Evolutionary conservation across 139 green algal genomes (phyloP).

Genomic region (Zygnema circumcarinatum): DNA sequence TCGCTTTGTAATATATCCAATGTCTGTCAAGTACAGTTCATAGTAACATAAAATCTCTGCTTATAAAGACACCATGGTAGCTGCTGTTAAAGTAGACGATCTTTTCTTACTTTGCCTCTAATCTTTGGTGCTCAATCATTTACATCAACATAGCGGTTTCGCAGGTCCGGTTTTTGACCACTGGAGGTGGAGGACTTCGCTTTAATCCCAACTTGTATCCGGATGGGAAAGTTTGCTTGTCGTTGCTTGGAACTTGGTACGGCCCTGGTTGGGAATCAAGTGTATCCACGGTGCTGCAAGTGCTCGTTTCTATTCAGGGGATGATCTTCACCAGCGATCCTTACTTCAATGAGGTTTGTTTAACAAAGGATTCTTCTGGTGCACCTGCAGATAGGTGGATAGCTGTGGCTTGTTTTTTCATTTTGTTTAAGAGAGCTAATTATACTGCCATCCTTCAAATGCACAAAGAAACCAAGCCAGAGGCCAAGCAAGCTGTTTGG

Average conservation of each 20-base stretch:
- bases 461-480: not conserved
- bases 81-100: too few species aligned
- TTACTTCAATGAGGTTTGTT: slow-evolving; percentile 77
- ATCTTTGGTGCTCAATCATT: too few species aligned
- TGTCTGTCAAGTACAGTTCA: too few species aligned
- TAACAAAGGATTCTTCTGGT: too few species aligned
- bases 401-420: not conserved
- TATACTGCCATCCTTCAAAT: not conserved
- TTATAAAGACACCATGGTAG: too few species aligned
- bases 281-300: slow-evolving; percentile 73
- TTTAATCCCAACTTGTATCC: slow-evolving; percentile 83
- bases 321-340: slow-evolving; percentile 74
- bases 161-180: slow-evolving; percentile 69
- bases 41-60: too few species aligned
- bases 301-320: slow-evolving; percentile 81
- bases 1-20: too few species aligned
- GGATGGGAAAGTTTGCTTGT: slow-evolving; percentile 79
- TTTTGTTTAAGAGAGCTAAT: not conserved
- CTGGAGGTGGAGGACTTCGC: slow-evolving; percentile 68
- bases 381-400: too few species aligned
- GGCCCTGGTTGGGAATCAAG: slow-evolving; percentile 57
- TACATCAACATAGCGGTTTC: too few species aligned
- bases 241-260: slow-evolving; percentile 74
- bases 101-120: too few species aligned
- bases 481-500: too few species aligned